phyloP scores from a whole-genome alignment of 2,329 filamentous ascomycete genomes.

The Colletotrichum lupini region DNA sequence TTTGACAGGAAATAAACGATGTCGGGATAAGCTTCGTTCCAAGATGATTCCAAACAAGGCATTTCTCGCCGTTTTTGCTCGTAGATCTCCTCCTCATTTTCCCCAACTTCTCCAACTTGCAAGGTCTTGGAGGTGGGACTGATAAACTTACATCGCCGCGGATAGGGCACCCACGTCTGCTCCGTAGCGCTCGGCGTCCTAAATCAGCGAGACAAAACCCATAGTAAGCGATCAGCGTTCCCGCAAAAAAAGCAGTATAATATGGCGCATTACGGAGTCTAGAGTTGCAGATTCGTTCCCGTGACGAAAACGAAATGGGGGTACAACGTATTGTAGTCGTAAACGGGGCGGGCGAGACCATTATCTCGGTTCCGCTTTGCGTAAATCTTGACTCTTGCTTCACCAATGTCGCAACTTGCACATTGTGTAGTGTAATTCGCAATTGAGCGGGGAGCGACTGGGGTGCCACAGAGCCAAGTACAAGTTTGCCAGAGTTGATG shows the following conservation, averaged over 20 bases:
- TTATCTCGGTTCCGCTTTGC: not conserved
- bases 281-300: not conserved
- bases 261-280: not conserved
- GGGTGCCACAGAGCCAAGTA: not conserved
- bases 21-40: not conserved
- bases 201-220: not conserved
- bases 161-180: conserved; percentile 22
- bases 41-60: not conserved
- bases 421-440: not conserved
- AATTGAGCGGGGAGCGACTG: not conserved
- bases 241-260: not conserved
- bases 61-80: not conserved
- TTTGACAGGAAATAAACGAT: not conserved
- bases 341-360: too few relatives aligned
- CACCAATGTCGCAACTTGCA: conserved; percentile 1
- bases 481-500: not conserved
- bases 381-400: not conserved
- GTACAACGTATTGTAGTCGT: not conserved
- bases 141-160: conserved; percentile 25
- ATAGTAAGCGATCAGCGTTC: conserved; percentile 21
- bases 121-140: not conserved
- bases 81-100: too few relatives aligned
- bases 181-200: conserved; percentile 14
- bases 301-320: conserved; percentile 4
- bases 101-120: not conserved